phyloP scores from a whole-genome alignment of 305 asterid genomes.

The Solanum hybrid region DNA sequence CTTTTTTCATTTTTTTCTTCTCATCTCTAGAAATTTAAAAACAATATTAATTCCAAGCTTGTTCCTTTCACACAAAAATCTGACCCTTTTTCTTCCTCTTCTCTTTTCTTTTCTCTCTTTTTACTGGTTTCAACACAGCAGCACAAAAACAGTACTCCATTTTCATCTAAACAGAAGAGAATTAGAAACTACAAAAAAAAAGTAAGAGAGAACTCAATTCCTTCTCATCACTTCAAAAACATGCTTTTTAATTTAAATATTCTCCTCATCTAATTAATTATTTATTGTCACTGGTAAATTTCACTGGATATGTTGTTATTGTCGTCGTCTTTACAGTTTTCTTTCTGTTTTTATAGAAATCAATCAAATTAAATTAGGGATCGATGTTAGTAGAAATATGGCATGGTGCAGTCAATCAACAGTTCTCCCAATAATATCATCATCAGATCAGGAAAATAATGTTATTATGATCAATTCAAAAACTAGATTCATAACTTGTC shows the following conservation, averaged over 20 bases:
- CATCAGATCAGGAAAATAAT: constrained; percentile 14
- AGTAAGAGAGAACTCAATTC: constrained; percentile 19
- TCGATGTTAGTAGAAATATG: constrained; percentile 38
- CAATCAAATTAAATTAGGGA: constrained; percentile 23
- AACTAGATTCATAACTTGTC: constrained; percentile 34
- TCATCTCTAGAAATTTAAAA: constrained; percentile 1
- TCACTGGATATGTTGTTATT: no score
- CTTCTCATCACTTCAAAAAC: constrained; percentile 23
- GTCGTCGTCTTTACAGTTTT: neutral
- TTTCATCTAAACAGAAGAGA: constrained; percentile 7
- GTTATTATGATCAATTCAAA: constrained; percentile 14
- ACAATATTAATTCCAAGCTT: constrained; percentile 12
- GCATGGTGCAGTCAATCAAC: constrained; percentile 40
- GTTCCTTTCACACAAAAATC: constrained; percentile 23
- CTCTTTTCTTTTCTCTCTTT: constrained; percentile 1
- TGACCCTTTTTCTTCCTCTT: neutral
- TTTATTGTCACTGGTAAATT: neutral
- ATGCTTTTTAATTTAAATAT: neutral
- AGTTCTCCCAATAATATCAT: constrained; percentile 29
- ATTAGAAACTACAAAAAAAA: constrained; percentile 4
- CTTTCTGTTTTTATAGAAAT: constrained; percentile 5
- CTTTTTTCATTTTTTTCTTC: constrained; percentile 11
- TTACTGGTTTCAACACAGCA: neutral
- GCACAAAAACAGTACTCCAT: constrained; percentile 1
- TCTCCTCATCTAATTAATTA: neutral